phyloP scores from a whole-genome alignment of 2,329 filamentous ascomycete genomes.

The Scedosporium apiospermum region DNA sequence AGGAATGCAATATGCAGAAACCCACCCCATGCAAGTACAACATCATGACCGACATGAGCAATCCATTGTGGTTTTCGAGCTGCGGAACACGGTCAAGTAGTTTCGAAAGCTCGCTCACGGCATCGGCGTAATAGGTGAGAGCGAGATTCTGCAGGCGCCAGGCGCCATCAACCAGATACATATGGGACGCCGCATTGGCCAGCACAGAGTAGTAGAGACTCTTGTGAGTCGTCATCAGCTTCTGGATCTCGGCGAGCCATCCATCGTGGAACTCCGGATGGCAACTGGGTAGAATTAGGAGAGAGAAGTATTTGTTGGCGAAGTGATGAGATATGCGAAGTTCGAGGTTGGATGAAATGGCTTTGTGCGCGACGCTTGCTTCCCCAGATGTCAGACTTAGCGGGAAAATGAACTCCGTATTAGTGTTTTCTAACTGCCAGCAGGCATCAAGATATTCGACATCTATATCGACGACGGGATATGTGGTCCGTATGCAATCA shows the following conservation, averaged over 20 bases:
- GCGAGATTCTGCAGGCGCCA: constrained; percentile 14
- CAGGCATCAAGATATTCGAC: neutral
- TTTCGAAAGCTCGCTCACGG: constrained; percentile 11
- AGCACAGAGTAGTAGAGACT: constrained; percentile 20
- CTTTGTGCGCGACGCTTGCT: constrained; percentile 3
- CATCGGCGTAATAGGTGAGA: constrained; percentile 14
- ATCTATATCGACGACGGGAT: neutral
- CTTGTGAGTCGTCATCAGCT: constrained; percentile 16
- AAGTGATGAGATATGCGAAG: constrained; percentile 13
- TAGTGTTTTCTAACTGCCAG: neutral
- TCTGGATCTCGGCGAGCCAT: constrained; percentile 19
- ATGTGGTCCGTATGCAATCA: no score
- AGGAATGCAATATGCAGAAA: no score
- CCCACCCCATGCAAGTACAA: constrained; percentile 14
- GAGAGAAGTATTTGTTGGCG: constrained; percentile 11
- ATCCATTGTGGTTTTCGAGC: constrained; percentile 13
- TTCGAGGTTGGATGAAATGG: constrained; percentile 10
- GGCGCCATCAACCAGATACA: constrained; percentile 11
- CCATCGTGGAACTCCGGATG: constrained; percentile 18
- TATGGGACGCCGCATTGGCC: constrained; percentile 16
- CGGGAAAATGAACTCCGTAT: neutral
- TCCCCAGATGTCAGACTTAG: neutral
- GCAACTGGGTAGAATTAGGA: constrained; percentile 18
- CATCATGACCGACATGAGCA: constrained; percentile 17
- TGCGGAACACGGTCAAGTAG: constrained; percentile 9